Evolutionary conservation across 305 asterid species (phyloP).

Genomic region (Solanum hybrid): DNA sequence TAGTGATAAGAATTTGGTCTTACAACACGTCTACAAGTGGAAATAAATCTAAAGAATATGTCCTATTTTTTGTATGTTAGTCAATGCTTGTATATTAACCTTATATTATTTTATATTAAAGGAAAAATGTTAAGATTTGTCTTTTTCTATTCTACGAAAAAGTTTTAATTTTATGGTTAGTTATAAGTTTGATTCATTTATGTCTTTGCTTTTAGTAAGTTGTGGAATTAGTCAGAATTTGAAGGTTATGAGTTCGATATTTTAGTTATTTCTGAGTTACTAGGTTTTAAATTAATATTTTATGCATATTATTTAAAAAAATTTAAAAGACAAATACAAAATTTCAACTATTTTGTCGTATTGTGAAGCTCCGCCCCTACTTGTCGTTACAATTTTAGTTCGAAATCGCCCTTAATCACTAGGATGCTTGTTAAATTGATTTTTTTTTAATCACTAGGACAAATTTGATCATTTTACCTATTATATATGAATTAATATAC

Average conservation of each 20-base stretch:
- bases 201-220: neutral
- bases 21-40: constrained; percentile 14
- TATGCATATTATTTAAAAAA: neutral
- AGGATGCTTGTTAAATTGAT: too few species aligned
- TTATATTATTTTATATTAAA: neutral
- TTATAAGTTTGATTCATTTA: neutral
- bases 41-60: constrained; percentile 14
- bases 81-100: neutral
- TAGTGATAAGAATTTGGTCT: constrained; percentile 6
- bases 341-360: neutral
- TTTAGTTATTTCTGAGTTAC: neutral
- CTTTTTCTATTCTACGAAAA: neutral
- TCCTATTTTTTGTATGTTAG: constrained; percentile 13
- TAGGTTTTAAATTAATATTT: neutral
- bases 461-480: neutral
- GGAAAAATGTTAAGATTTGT: neutral
- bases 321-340: neutral
- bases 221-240: neutral
- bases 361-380: neutral
- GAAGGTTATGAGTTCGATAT: neutral
- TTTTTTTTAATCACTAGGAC: neutral
- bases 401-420: neutral
- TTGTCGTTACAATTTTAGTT: neutral
- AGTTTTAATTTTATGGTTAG: neutral
- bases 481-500: neutral